A percentile compares a stretch with the other conserved stretches of the same genome.
These are phyloP conservation scores for Starmerella stigmatis DNA, from an alignment of 805 yeast species.

Conservation along the genomic window DNA sequence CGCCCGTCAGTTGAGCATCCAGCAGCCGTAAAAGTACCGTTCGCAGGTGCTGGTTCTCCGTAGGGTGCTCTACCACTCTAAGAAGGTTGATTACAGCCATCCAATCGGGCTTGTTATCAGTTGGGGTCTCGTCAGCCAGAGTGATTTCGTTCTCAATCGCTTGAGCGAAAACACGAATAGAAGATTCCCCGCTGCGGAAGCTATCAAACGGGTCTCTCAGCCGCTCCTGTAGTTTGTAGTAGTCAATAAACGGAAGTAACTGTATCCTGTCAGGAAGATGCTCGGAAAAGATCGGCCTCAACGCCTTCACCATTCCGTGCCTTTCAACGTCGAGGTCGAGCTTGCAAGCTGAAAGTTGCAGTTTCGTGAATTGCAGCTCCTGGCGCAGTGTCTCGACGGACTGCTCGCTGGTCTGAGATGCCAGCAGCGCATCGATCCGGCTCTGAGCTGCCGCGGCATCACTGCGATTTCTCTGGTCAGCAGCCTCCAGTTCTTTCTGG, in stretches of 20 bases:
- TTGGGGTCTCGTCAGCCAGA: neutral
- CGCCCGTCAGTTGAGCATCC: too few species aligned
- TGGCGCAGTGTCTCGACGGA: neutral
- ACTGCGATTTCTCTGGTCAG: neutral
- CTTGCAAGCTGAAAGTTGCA: slow-evolving; percentile 5
- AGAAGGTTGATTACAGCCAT: neutral
- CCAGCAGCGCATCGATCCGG: neutral
- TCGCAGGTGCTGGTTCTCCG: too few species aligned
- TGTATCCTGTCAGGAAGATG: neutral
- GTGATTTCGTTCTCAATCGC: neutral
- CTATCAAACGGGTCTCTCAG: neutral
- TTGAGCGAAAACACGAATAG: neutral
- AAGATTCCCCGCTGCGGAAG: slow-evolving; percentile 1
- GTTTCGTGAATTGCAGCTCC: slow-evolving; percentile 2
- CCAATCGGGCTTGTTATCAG: neutral
- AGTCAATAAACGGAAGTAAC: slow-evolving; percentile 9
- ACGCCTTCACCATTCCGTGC: slow-evolving; percentile 2
- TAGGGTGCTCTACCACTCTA: neutral
- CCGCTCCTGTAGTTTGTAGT: neutral
- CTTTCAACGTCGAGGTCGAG: slow-evolving; percentile 4
- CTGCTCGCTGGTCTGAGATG: neutral
- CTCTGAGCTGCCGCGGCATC: neutral
- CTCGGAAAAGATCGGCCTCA: neutral
- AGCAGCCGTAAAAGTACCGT: too few species aligned
- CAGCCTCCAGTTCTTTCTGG: neutral